Conservation (phyloP, 768 basidiomycete species). For the Coprinellus aureogranulatus region DNA sequence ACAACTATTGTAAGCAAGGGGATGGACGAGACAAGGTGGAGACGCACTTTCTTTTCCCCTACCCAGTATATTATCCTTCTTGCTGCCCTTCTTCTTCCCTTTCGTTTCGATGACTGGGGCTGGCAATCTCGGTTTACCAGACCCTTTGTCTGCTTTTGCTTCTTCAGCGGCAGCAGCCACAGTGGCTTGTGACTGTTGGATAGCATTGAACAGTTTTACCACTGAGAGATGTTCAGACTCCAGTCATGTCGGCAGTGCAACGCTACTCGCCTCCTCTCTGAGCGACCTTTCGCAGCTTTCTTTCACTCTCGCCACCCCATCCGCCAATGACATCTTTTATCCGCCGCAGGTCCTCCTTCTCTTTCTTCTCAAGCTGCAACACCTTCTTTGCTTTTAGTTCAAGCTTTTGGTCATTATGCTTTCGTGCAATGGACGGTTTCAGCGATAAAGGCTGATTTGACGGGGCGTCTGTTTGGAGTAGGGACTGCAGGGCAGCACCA, state of each 20-base stretch:
- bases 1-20: constrained; percentile 7
- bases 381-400: constrained; percentile 70
- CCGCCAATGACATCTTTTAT: constrained; percentile 76
- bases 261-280: constrained; percentile 69
- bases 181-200: constrained; percentile 75
- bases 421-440: constrained; percentile 67
- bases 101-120: constrained; percentile 58
- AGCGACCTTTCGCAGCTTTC: constrained; percentile 75
- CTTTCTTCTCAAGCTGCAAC: constrained; percentile 68
- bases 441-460: constrained; percentile 72
- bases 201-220: constrained; percentile 83
- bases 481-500: constrained; percentile 68
- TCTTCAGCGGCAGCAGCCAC: constrained; percentile 52
- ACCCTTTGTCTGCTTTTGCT: constrained; percentile 60
- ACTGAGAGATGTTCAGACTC: constrained; percentile 38
- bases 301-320: constrained; percentile 84
- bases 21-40: not conserved
- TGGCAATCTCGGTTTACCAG: constrained; percentile 70
- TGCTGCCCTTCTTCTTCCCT: constrained; percentile 49
- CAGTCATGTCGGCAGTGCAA: not conserved
- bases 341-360: constrained; percentile 66
- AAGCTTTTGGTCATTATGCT: constrained; percentile 72
- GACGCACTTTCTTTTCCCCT: constrained; percentile 56
- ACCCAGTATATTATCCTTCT: constrained; percentile 54
- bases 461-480: constrained; percentile 70